A percentile compares a stretch with the other conserved stretches of the same genome.
These are phyloP conservation scores for Crithidia fasciculata DNA, from an alignment of 208 protist genomes.

Conservation along the genomic window DNA sequence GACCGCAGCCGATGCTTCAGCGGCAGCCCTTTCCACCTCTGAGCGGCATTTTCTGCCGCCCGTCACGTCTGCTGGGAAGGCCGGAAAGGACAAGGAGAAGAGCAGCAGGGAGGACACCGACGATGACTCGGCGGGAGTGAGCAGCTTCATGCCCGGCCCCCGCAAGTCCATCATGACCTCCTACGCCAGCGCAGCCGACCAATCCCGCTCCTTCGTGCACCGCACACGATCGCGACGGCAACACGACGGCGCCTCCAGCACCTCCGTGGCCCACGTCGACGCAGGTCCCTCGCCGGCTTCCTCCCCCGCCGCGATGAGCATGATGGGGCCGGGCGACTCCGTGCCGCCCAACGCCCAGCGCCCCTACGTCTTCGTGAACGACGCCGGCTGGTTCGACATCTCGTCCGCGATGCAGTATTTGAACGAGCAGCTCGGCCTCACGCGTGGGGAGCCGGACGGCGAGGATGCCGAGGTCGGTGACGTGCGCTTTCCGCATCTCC, in stretches of 20 bases:
- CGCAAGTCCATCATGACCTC: neutral
- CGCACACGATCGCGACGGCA: neutral
- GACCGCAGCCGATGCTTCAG: neutral
- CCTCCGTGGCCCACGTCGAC: neutral
- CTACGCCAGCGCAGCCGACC: neutral
- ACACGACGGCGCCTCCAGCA: neutral
- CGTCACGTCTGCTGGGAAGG: neutral
- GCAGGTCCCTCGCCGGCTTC: neutral
- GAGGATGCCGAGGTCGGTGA: constrained; percentile 20
- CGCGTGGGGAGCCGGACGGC: constrained; percentile 58
- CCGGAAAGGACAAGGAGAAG: neutral
- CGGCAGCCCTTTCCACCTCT: neutral
- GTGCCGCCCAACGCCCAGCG: neutral
- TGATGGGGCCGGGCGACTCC: neutral
- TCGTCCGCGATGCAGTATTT: constrained; percentile 66
- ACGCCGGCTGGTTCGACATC: constrained; percentile 56
- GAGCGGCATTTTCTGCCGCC: constrained; percentile 5
- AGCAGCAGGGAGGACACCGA: neutral
- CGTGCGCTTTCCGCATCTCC: constrained; percentile 4
- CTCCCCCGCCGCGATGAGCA: neutral
- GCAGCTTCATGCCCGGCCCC: neutral
- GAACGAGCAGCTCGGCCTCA: constrained; percentile 79
- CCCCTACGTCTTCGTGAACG: constrained; percentile 55
- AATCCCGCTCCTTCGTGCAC: neutral
- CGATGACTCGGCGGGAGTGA: too few species aligned